Evolutionary conservation across 371 early-diverging fungal genomes (phyloP).

Genomic region (Actinomucor elegans): DNA sequence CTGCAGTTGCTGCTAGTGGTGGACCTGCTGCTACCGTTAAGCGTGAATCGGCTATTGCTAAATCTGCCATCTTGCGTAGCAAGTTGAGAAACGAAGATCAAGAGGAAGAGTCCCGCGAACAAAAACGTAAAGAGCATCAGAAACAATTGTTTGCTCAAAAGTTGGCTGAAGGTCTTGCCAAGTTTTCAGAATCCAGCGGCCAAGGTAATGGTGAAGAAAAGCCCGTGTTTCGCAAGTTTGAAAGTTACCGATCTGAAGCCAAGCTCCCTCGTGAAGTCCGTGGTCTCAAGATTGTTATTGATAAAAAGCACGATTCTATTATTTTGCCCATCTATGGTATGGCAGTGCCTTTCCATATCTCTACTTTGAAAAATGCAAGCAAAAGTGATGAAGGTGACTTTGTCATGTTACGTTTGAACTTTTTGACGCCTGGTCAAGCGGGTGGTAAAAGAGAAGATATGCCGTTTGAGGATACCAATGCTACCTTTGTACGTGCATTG

Average conservation of each 20-base stretch:
- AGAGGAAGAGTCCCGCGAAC: constrained; percentile 78
- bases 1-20: constrained; percentile 19
- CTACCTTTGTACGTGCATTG: constrained; percentile 90
- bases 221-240: constrained; percentile 82
- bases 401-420: constrained; percentile 95
- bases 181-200: constrained; percentile 71
- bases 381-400: constrained; percentile 96
- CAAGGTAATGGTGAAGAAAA: constrained; percentile 65
- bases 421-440: constrained; percentile 93
- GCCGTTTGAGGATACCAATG: constrained; percentile 87
- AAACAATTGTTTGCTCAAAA: constrained; percentile 76
- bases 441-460: constrained; percentile 87
- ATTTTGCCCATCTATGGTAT: constrained; percentile 96
- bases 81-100: constrained; percentile 87
- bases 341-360: constrained; percentile 99
- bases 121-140: constrained; percentile 85
- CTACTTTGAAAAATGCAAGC: constrained; percentile 93
- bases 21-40: constrained; percentile 10
- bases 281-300: constrained; percentile 86
- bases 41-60: constrained; percentile 33
- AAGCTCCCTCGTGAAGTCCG: constrained; percentile 78
- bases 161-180: constrained; percentile 76
- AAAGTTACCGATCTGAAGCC: constrained; percentile 91
- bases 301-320: constrained; percentile 85
- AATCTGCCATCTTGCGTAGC: constrained; percentile 81